Conservation (phyloP, 1,284 basidiomycete genomes). For the Butyriboletus appendiculatus region DNA sequence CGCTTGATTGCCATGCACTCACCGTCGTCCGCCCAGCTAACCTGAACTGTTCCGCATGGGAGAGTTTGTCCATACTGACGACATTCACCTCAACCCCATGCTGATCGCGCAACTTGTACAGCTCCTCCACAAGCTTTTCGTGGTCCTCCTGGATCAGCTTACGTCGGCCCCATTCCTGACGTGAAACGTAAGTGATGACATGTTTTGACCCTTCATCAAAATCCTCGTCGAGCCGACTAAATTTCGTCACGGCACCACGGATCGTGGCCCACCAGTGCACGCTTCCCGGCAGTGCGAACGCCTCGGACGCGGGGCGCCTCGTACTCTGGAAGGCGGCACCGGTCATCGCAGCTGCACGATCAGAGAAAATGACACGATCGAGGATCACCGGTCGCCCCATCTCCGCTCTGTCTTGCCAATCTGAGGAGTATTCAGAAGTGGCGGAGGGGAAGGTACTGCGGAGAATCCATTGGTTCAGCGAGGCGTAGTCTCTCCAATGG, state of each 20-base stretch:
- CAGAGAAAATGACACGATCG: slow-evolving; percentile 80
- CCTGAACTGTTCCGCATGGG: slow-evolving; percentile 74
- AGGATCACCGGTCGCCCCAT: slow-evolving; percentile 76
- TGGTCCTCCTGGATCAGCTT: slow-evolving; percentile 68
- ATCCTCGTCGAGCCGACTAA: slow-evolving; percentile 55
- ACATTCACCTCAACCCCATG: slow-evolving; percentile 86
- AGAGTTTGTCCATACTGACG: slow-evolving; percentile 79
- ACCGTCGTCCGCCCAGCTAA: slow-evolving; percentile 83
- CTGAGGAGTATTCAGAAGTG: slow-evolving; percentile 72
- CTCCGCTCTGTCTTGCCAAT: slow-evolving; percentile 77
- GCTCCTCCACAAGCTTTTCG: slow-evolving; percentile 60
- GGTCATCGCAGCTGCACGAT: slow-evolving; percentile 80
- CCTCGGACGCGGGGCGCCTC: slow-evolving; percentile 72
- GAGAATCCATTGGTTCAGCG: slow-evolving; percentile 80
- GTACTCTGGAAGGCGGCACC: slow-evolving; percentile 31
- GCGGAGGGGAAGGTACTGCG: slow-evolving; percentile 76
- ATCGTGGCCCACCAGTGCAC: slow-evolving; percentile 82
- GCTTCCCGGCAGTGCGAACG: slow-evolving; percentile 73
- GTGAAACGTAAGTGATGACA: slow-evolving; percentile 86
- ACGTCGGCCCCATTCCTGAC: slow-evolving; percentile 84
- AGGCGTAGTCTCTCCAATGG: slow-evolving; percentile 86
- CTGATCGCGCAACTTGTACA: slow-evolving; percentile 63
- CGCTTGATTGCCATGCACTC: slow-evolving; percentile 27
- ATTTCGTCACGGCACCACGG: slow-evolving; percentile 69
- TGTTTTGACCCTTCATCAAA: slow-evolving; percentile 42